A percentile compares a stretch with the other conserved stretches of the same genome.
phyloP scores from a whole-genome alignment of 140 eudicot genomes.

The Bidens hawaiensis region DNA sequence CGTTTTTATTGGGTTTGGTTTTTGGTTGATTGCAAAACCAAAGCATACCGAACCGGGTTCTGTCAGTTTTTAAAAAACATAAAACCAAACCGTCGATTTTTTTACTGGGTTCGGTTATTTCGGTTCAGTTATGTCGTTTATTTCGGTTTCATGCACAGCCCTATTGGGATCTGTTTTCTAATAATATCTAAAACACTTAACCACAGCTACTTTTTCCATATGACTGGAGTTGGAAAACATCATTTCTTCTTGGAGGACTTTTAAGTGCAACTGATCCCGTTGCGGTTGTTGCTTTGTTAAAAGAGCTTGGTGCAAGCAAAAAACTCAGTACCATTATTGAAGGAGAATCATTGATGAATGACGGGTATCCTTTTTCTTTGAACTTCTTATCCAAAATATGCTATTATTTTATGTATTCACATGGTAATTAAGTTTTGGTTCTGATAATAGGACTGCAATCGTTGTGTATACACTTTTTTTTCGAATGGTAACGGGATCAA shows the following conservation, averaged over 20 bases:
- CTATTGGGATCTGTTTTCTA: neutral
- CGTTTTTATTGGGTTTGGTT: no score
- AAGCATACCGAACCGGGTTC: no score
- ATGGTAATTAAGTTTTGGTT: neutral
- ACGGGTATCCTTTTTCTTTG: conserved; percentile 69
- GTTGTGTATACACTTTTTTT: conserved; percentile 84
- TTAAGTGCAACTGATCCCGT: conserved; percentile 99
- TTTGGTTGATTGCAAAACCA: no score
- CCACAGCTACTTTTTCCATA: conserved; percentile 76
- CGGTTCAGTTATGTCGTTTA: no score
- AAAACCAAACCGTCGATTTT: no score
- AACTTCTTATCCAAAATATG: neutral
- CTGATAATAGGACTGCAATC: conserved; percentile 73
- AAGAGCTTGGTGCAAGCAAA: conserved; percentile 99
- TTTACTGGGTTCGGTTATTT: no score
- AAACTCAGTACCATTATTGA: conserved; percentile 91
- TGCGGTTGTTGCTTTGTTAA: conserved; percentile 90
- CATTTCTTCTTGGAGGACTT: conserved; percentile 96
- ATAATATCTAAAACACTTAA: neutral
- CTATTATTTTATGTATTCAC: neutral
- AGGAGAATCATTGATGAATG: conserved; percentile 99
- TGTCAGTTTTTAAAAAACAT: no score
- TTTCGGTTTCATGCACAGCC: no score
- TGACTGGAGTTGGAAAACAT: conserved; percentile 92
- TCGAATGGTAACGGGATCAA: conserved; percentile 82